phyloP scores from a whole-genome alignment of 2,329 filamentous ascomycete species.

The Fusarium burgessii region DNA sequence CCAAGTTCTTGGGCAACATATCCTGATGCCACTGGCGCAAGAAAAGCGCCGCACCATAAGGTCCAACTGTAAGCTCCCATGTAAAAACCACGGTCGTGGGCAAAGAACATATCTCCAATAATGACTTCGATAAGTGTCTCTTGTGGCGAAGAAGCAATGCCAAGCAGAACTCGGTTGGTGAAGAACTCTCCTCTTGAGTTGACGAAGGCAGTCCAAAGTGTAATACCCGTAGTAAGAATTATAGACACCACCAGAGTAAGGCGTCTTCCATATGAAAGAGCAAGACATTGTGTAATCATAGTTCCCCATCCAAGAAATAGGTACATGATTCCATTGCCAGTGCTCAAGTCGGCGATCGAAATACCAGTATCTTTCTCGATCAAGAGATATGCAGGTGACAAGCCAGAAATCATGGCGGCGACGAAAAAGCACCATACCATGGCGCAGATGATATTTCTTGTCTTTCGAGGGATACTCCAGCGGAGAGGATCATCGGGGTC shows the following conservation, averaged over 20 bases:
- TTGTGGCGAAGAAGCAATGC: conserved; percentile 39
- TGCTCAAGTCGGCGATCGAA: conserved; percentile 42
- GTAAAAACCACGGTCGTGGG: conserved; percentile 43
- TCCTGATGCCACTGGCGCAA: conserved; percentile 41
- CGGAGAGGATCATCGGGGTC: conserved; percentile 43
- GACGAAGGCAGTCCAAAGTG: conserved; percentile 40
- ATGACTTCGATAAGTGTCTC: conserved; percentile 32
- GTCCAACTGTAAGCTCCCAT: conserved; percentile 45
- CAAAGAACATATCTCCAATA: conserved; percentile 13
- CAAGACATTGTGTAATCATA: not conserved
- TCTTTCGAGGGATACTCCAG: conserved; percentile 38
- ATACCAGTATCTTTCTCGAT: conserved; percentile 44
- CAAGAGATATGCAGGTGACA: conserved; percentile 43
- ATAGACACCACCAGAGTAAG: conserved; percentile 27
- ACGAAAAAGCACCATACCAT: conserved; percentile 46
- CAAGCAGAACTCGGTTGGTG: conserved; percentile 40
- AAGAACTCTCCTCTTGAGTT: conserved; percentile 41
- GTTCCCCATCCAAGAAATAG: conserved; percentile 3
- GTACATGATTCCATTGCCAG: not conserved
- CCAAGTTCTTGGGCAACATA: conserved; percentile 40
- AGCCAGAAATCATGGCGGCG: conserved; percentile 40
- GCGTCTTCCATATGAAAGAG: not conserved
- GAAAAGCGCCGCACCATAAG: conserved; percentile 43
- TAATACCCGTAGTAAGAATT: conserved; percentile 30
- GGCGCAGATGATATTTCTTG: conserved; percentile 36